Conservation (phyloP, 1,284 basidiomycete species). For the Malassezia brasiliensis region DNA sequence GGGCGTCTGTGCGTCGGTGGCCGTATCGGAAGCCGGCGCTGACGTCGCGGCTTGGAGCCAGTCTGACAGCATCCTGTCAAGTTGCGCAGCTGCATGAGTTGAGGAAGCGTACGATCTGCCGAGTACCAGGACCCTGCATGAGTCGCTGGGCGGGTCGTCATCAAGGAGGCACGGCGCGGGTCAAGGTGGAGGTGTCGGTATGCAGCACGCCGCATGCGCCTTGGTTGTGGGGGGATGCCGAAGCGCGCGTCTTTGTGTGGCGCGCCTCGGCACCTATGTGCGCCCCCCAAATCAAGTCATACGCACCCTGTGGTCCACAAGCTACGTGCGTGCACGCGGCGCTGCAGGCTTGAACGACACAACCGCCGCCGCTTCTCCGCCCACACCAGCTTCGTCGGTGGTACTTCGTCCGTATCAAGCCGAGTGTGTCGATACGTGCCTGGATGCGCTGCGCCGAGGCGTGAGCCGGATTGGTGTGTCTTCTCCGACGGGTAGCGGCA, state of each 20-base stretch:
- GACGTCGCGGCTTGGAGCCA: neutral
- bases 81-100: neutral
- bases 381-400: neutral
- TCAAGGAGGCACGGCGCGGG: neutral
- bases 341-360: too few species aligned
- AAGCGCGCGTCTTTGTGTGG: too few species aligned
- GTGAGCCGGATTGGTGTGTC: conserved; percentile 76
- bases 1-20: neutral
- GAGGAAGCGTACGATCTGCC: conserved; percentile 1
- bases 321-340: too few species aligned
- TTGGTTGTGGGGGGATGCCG: neutral
- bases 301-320: too few species aligned
- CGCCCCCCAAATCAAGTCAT: too few species aligned
- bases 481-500: conserved; percentile 71
- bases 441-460: conserved; percentile 60
- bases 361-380: too few species aligned
- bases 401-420: conserved; percentile 69
- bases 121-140: conserved; percentile 18
- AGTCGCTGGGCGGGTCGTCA: conserved; percentile 4
- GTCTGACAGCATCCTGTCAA: neutral
- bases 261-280: too few species aligned
- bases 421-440: conserved; percentile 69
- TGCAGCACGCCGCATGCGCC: neutral
- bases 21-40: neutral
- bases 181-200: neutral